Percentiles rank a stretch among this genome's conserved stretches.
Evolutionary conservation across 768 basidiomycete genomes (phyloP).

Genomic region (Rossbeevera mucosa): DNA sequence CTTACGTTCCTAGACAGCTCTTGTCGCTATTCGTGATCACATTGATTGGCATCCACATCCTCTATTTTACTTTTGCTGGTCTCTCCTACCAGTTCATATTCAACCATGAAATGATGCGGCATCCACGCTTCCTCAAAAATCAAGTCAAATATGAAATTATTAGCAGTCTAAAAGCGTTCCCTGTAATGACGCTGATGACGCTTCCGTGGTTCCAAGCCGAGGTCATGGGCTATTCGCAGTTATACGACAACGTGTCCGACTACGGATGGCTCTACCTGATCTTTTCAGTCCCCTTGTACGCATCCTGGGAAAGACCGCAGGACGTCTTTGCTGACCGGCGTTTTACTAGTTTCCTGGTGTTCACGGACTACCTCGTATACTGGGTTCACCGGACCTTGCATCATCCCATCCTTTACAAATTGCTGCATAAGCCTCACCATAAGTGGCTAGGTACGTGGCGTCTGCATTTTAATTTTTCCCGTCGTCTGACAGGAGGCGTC

Average conservation of each 20-base stretch:
- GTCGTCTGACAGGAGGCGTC: constrained; percentile 7
- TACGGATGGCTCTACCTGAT: constrained; percentile 75
- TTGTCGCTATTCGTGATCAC: constrained; percentile 70
- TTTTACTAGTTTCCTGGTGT: constrained; percentile 61
- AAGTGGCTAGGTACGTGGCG: constrained; percentile 83
- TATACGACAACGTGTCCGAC: constrained; percentile 76
- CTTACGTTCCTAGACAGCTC: constrained; percentile 75
- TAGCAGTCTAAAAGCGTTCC: constrained; percentile 70
- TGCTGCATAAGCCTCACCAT: constrained; percentile 96
- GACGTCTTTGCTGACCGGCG: not conserved
- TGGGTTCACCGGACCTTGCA: constrained; percentile 95
- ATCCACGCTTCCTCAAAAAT: constrained; percentile 89
- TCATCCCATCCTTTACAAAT: constrained; percentile 81
- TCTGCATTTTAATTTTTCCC: not conserved
- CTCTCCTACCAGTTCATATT: constrained; percentile 83
- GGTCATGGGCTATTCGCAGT: constrained; percentile 73
- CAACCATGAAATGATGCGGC: constrained; percentile 92
- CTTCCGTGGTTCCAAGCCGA: constrained; percentile 94
- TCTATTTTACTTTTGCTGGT: constrained; percentile 89
- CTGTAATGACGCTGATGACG: constrained; percentile 75
- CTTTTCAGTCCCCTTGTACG: constrained; percentile 66
- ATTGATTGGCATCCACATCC: constrained; percentile 69
- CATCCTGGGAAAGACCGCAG: constrained; percentile 6
- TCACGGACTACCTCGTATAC: constrained; percentile 93
- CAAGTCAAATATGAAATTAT: constrained; percentile 82